A percentile compares a stretch with the other conserved stretches of the same genome.
Conservation (phyloP, 2,329 filamentous ascomycete species). For the Colletotrichum eremochloae region DNA sequence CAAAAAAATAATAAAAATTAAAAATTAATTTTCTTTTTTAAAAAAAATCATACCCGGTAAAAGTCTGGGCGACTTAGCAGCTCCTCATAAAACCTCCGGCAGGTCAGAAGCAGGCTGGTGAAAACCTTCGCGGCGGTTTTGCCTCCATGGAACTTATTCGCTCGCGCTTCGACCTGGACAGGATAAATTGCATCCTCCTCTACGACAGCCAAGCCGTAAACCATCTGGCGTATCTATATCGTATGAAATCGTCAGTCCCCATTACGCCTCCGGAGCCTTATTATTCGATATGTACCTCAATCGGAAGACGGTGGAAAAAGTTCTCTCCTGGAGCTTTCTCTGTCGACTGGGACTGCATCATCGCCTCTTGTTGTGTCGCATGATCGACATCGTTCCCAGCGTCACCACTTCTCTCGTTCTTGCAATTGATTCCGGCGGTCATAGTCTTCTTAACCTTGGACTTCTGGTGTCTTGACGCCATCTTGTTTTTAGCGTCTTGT, state of each 20-base stretch:
- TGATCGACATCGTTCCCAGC: background rate
- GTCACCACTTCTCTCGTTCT: background rate
- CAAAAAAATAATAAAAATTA: no score
- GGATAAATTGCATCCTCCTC: conserved; percentile 9
- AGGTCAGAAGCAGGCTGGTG: conserved; percentile 14
- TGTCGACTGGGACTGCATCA: background rate
- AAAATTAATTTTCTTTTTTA: no score
- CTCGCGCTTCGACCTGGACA: background rate
- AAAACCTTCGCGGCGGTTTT: background rate
- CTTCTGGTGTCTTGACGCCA: background rate
- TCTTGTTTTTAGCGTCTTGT: background rate
- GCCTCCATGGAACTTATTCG: conserved; percentile 21
- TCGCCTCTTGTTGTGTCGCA: background rate
- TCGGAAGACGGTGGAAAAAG: background rate
- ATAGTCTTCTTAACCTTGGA: background rate
- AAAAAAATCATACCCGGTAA: conserved; percentile 3
- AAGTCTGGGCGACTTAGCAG: background rate
- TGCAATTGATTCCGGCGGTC: background rate
- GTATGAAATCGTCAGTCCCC: background rate
- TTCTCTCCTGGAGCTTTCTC: background rate
- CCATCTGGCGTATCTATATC: conserved; percentile 10
- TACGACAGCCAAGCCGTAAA: conserved; percentile 17
- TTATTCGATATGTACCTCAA: background rate
- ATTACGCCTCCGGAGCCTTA: background rate
- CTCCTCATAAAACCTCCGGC: conserved; percentile 1